phyloP scores from a whole-genome alignment of 208 protist genomes.

The Crithidia mellificae region DNA sequence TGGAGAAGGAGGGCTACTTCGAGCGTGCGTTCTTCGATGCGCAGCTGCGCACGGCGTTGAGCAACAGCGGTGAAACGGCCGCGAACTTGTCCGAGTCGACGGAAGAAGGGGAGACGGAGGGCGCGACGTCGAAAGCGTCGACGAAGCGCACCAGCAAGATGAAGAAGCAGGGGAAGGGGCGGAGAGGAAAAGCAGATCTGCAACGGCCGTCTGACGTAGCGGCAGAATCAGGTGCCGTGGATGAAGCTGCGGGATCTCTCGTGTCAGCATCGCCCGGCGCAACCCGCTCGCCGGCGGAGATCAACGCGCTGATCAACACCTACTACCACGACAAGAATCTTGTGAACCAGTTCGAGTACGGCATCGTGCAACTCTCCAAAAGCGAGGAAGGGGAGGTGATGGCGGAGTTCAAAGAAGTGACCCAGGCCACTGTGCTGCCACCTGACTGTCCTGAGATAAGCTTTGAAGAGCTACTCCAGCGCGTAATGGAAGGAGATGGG shows the following conservation, averaged over 20 bases:
- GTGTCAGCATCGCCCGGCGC: background rate
- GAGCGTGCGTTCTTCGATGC: slow-evolving; percentile 65
- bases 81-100: too few species aligned
- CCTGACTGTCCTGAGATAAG: slow-evolving; percentile 55
- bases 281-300: background rate
- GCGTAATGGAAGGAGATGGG: slow-evolving; percentile 64
- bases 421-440: slow-evolving; percentile 62
- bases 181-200: background rate
- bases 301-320: slow-evolving; percentile 7
- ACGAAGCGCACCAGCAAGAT: background rate
- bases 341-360: slow-evolving; percentile 67
- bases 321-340: slow-evolving; percentile 31
- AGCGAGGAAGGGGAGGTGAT: slow-evolving; percentile 59
- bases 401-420: slow-evolving; percentile 71
- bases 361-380: slow-evolving; percentile 79
- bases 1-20: slow-evolving; percentile 70
- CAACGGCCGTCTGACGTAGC: too few species aligned
- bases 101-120: too few species aligned
- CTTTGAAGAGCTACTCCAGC: slow-evolving; percentile 56
- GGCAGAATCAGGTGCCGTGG: too few species aligned
- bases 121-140: background rate
- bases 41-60: slow-evolving; percentile 29
- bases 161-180: background rate
- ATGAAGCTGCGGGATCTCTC: too few species aligned
- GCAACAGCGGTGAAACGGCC: background rate